A percentile compares a stretch with the other conserved stretches of the same genome.
Evolutionary conservation across 257 asterid genomes (phyloP).

Genomic region (Primulina eburnea): DNA sequence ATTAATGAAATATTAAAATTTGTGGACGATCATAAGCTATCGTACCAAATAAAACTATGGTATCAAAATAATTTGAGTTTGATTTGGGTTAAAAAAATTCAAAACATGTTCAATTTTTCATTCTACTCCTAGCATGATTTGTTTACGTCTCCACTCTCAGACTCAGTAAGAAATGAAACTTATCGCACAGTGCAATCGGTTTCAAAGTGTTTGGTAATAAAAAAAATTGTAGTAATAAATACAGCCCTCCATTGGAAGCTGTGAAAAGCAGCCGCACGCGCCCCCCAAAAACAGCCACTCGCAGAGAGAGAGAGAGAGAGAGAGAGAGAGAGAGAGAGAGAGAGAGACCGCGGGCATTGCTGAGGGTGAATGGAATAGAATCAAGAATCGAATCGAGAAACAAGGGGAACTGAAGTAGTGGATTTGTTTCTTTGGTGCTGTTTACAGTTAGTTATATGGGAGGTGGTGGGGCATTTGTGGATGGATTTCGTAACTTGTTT

Average conservation of each 20-base stretch:
- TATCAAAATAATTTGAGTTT: too few species aligned
- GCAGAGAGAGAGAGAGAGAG: slow-evolving; percentile 25
- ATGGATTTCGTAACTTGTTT: slow-evolving; percentile 81
- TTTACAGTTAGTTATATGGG: slow-evolving; percentile 58
- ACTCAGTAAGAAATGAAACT: too few species aligned
- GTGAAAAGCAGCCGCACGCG: not conserved
- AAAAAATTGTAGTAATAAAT: too few species aligned
- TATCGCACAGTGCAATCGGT: too few species aligned
- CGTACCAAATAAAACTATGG: too few species aligned
- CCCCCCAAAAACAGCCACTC: slow-evolving; percentile 19
- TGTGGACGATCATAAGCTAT: too few species aligned
- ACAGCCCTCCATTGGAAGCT: not conserved
- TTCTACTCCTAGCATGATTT: too few species aligned
- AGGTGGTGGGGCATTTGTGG: slow-evolving; percentile 91
- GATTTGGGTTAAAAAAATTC: too few species aligned
- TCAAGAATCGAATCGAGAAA: slow-evolving; percentile 38
- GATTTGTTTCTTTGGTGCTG: not conserved
- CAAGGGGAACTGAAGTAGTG: slow-evolving; percentile 19
- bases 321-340: slow-evolving; percentile 29
- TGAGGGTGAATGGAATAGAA: slow-evolving; percentile 42
- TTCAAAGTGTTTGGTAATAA: too few species aligned
- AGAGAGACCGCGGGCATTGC: slow-evolving; percentile 26
- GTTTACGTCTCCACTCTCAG: too few species aligned
- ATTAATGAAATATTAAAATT: too few species aligned
- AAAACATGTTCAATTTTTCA: too few species aligned